These are phyloP conservation scores for Neofusicoccum umdonicola DNA, from an alignment of 2,329 filamentous ascomycete genomes.

Conservation along the genomic window DNA sequence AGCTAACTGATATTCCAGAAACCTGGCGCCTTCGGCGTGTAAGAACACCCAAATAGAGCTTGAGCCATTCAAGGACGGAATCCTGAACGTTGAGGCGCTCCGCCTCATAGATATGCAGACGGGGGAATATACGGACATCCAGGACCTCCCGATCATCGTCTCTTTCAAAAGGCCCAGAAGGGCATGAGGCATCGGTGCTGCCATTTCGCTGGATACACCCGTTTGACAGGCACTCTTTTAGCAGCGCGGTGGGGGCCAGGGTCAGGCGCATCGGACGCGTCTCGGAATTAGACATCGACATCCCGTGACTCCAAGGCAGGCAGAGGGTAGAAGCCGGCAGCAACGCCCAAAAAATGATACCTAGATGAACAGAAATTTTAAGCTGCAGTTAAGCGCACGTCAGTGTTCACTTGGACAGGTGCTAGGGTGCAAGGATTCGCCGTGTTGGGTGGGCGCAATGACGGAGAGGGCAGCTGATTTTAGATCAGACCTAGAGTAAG, in stretches of 20 bases:
- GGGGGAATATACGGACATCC: slow-evolving; percentile 74
- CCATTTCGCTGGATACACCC: background rate
- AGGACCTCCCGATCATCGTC: slow-evolving; percentile 69
- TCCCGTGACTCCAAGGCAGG: background rate
- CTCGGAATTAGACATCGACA: slow-evolving; percentile 1
- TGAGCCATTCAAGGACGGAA: slow-evolving; percentile 63
- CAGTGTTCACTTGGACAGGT: background rate
- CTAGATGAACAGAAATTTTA: slow-evolving; percentile 1
- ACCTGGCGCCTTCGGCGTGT: slow-evolving; percentile 68
- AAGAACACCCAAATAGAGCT: slow-evolving; percentile 73
- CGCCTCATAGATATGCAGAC: slow-evolving; percentile 70
- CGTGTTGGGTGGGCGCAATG: slow-evolving; percentile 2
- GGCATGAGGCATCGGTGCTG: background rate
- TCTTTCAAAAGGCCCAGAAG: slow-evolving; percentile 19
- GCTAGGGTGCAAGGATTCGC: background rate
- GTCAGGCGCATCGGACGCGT: background rate
- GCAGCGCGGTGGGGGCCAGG: background rate
- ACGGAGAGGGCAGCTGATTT: slow-evolving; percentile 5
- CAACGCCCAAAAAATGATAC: background rate
- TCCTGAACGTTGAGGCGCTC: slow-evolving; percentile 69
- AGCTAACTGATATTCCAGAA: slow-evolving; percentile 39
- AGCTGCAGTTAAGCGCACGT: background rate
- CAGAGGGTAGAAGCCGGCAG: background rate
- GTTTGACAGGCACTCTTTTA: background rate
- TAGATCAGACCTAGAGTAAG: slow-evolving; percentile 13